phyloP scores from a whole-genome alignment of 1,139 yeast species.

The Candida tetrigidarum region DNA sequence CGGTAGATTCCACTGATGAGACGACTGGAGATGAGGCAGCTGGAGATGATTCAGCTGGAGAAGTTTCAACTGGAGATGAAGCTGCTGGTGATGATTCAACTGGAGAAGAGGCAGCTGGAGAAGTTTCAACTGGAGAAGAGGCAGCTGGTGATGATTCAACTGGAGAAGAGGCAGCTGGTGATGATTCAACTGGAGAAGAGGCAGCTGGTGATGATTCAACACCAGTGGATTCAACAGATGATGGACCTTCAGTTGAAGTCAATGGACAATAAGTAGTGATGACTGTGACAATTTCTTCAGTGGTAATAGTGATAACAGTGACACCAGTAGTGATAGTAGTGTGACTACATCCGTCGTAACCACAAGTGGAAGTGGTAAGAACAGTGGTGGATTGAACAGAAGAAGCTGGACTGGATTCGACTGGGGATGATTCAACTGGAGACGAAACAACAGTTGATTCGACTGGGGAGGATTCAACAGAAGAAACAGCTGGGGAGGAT shows the following conservation, averaged over 20 bases:
- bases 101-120: not conserved
- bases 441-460: too few species aligned
- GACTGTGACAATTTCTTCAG: too few species aligned
- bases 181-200: not conserved
- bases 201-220: not conserved
- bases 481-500: too few species aligned
- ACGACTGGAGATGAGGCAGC: constrained; percentile 13
- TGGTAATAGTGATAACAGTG: not conserved
- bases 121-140: not conserved
- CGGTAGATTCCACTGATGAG: not conserved
- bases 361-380: too few species aligned
- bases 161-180: too few species aligned
- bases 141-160: too few species aligned
- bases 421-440: not conserved
- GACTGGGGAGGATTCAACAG: not conserved
- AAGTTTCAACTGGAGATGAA: not conserved
- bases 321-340: not conserved
- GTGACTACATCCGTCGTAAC: too few species aligned
- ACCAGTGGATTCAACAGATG: not conserved
- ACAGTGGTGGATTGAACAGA: too few species aligned
- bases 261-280: not conserved
- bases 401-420: not conserved
- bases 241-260: not conserved
- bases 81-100: constrained; percentile 1
- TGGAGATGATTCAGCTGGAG: not conserved